These are phyloP conservation scores for Entomortierella parvispora DNA, from an alignment of 192 early-diverging fungal species.

Conservation along the genomic window DNA sequence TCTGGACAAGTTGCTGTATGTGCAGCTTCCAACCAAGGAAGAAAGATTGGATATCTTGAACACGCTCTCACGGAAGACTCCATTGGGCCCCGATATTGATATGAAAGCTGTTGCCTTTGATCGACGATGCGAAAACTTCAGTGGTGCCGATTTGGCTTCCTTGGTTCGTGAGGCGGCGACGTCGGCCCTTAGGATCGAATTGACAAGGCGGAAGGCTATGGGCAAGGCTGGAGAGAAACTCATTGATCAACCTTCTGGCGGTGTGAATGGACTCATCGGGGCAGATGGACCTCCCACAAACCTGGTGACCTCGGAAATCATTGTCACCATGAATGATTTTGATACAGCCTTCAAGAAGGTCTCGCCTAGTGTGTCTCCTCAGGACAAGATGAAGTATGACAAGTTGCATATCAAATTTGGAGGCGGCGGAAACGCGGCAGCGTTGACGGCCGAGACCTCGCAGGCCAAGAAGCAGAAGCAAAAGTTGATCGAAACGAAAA, in stretches of 20 bases:
- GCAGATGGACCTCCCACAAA: conserved; percentile 11
- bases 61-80: conserved; percentile 83
- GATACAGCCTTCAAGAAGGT: conserved; percentile 83
- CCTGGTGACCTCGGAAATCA: conserved; percentile 54
- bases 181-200: conserved; percentile 73
- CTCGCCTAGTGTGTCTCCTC: conserved; percentile 80
- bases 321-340: conserved; percentile 75
- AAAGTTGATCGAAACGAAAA: conserved; percentile 14
- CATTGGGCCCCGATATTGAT: conserved; percentile 69
- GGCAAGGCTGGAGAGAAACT: conserved; percentile 52
- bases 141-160: conserved; percentile 82
- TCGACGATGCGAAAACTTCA: conserved; percentile 74
- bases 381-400: conserved; percentile 59
- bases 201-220: conserved; percentile 53
- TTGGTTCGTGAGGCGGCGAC: conserved; percentile 86
- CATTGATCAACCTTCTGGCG: conserved; percentile 21
- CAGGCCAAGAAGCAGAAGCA: conserved; percentile 34
- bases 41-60: conserved; percentile 89
- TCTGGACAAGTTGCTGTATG: conserved; percentile 97
- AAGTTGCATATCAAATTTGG: conserved; percentile 57
- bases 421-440: conserved; percentile 23
- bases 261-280: conserved; percentile 11
- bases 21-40: conserved; percentile 84
- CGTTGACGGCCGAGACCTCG: conserved; percentile 3
- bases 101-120: conserved; percentile 70